Conservation (phyloP, 1,284 basidiomycete species). For the Peniophora sp. region DNA sequence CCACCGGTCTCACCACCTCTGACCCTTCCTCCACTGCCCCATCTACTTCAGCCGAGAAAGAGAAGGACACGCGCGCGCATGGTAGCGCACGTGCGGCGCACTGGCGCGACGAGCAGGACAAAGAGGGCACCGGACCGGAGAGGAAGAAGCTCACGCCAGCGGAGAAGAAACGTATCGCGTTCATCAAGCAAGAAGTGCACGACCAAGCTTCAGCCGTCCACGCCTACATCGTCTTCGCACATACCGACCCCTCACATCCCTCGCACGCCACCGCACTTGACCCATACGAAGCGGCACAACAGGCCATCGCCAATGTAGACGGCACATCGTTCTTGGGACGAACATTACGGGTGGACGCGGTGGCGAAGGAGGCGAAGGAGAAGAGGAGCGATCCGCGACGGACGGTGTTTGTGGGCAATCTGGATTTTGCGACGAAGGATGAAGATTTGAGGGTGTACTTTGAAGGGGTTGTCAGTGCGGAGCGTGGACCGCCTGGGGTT, state of each 20-base stretch:
- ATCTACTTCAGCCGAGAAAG: conserved; percentile 17
- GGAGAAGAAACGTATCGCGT: conserved; percentile 92
- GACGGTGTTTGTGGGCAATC: conserved; percentile 86
- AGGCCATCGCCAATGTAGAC: conserved; percentile 59
- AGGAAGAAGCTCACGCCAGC: conserved; percentile 70
- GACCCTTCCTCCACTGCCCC: conserved; percentile 17
- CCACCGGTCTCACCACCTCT: conserved; percentile 50
- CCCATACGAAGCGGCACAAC: conserved; percentile 65
- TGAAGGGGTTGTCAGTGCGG: conserved; percentile 69
- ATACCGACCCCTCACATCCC: conserved; percentile 42
- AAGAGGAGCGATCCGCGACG: conserved; percentile 62
- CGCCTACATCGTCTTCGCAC: conserved; percentile 84
- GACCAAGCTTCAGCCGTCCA: conserved; percentile 63
- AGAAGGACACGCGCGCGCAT: conserved; percentile 37
- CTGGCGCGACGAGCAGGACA: conserved; percentile 53
- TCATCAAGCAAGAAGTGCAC: conserved; percentile 89
- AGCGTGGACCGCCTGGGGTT: conserved; percentile 49
- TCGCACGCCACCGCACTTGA: conserved; percentile 49
- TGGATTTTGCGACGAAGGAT: conserved; percentile 90
- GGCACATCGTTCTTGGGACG: conserved; percentile 70
- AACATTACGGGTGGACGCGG: conserved; percentile 67
- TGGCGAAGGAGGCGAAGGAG: conserved; percentile 32
- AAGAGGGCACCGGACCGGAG: conserved; percentile 29
- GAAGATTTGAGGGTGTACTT: conserved; percentile 87
- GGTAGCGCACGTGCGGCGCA: conserved; percentile 53